Evolutionary conservation across 352 stramenopile species (phyloP), one percentile per base, ranked within the genome.

Genomic region (Stramenopiles sp.): DNA sequence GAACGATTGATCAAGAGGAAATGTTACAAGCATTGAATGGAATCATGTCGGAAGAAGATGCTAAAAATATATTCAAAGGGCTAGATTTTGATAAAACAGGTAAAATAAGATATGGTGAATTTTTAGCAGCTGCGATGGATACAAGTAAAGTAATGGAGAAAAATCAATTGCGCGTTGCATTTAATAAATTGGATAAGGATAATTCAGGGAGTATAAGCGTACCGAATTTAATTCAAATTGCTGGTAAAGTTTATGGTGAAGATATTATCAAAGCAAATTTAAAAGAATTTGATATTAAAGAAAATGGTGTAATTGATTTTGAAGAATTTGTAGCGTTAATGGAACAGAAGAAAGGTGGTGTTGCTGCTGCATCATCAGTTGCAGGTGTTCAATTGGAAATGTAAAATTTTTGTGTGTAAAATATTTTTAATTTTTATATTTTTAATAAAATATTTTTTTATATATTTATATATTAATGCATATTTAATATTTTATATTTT

Each of bases 241-340:
- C 53, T 23, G 53, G 53, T 20, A 69, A 69, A 27, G 53, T 69
- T 27, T 69, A 69, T 27, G 27, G 53, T 27, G 53, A 69, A 69
- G 53, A 69, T 23, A 27, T 27, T 23, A 69, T 69, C 53, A 69
- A 20, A 69, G 53, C 20, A 69, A 23, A 23, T 69, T 69, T 69
- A 69, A 69, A 69, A 27, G 27, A 27, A 23, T 20, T 27, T 23
- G 53, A 69, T 69, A 23, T 69, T 20, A 69, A 69, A 69, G 27
- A 69, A 20, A 69, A 69, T 69, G 53, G 53, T 69, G 53, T 69
- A 20, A 69, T 69, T 69, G 53, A 69, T 69, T 69, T 69, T 69
- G 53, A 69, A 20, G 53, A 69, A 69, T 69, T 69, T 69, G 20
- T 69, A 69, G 53, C 27, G 53, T 69, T 69, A 27, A 69, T 69